Base-by-base conservation (phyloP, 2,329 filamentous ascomycete species). In the Geosmithia flava region DNA sequence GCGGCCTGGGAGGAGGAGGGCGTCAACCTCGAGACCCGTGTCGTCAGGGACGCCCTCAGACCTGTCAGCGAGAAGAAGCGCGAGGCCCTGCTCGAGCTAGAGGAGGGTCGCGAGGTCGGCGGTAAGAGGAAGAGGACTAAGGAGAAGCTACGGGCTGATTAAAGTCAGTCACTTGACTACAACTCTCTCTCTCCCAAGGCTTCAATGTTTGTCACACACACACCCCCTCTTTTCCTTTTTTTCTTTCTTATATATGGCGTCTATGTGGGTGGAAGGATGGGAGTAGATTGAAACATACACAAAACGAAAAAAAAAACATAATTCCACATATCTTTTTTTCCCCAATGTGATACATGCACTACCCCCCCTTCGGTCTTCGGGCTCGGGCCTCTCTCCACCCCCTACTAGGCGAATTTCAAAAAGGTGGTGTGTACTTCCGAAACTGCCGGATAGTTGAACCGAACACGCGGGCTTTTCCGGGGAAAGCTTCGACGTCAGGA, bases 31-130 rank as follows among this genome's bases (percentile, higher is more conserved):
- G 91, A 97, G 71, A 86, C 83, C 2, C 75, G 93, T 49, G 88
- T 98, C 20, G 73, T 95, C 45, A 76, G 85, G 48, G 90, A 95
- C 53, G 81, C 83, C 37, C 68, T 98, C 60, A 96, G 95, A 74
- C 65, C 87, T 44, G 93, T 98, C 6, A 84, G 86, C n/a, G 87
- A 94, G 71, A 95, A 91, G 77, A 96, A 95, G 75, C 78, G 90
- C 49, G 89, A 96, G 67, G 93, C 91, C 1, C 62, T 91, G 62
- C 65, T 96, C 56, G 87, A 94, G 65, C 87, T 97, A 54, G 93
- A 96, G 62, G 88, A 97, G 66, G 85, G 87, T 11, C 83, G 85
- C 57, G 90, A 97, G 67, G 88, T 96, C 5, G 80, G 85, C 49
- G 93, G 93, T n/a, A 93, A 94, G 70, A 68, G 80, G 56, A 83